Conservation (phyloP, 306 rosid genomes). For the Crotalaria pallida region DNA sequence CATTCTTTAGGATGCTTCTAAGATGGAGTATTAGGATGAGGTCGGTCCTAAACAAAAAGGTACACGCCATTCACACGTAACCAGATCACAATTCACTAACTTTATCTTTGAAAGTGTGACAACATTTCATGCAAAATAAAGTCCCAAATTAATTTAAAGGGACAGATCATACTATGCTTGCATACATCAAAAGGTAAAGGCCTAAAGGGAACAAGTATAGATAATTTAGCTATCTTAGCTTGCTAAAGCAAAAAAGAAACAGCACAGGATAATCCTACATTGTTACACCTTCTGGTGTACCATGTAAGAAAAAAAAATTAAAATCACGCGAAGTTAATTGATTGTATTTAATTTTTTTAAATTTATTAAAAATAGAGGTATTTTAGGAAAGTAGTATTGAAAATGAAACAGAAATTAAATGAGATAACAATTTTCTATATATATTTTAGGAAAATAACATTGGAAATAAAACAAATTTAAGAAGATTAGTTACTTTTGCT, state of each 20-base stretch:
- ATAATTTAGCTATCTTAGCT: not conserved
- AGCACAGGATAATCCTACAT: not conserved
- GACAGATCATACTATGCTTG: constrained; percentile 19
- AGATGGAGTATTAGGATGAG: constrained; percentile 19
- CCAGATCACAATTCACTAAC: constrained; percentile 6
- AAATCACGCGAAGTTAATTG: no score
- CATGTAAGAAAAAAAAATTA: no score
- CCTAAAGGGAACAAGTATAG: not conserved
- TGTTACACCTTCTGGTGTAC: no score
- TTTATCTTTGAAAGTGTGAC: not conserved
- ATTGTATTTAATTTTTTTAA: no score
- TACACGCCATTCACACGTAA: constrained; percentile 31
- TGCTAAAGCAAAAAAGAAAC: not conserved
- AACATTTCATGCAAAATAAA: not conserved
- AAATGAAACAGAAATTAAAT: no score
- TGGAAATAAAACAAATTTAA: no score
- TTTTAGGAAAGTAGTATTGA: no score
- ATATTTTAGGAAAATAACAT: no score
- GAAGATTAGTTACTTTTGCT: no score
- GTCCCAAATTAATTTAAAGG: not conserved
- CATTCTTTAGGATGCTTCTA: constrained; percentile 35
- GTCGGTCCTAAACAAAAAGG: constrained; percentile 15
- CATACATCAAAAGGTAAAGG: constrained; percentile 3
- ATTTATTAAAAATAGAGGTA: no score
- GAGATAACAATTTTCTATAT: no score